A percentile compares a stretch with the other conserved stretches of the same genome.
These are phyloP conservation scores for Calonectria hongkongensis DNA, from an alignment of 2,329 filamentous ascomycete species.

Conservation along the genomic window DNA sequence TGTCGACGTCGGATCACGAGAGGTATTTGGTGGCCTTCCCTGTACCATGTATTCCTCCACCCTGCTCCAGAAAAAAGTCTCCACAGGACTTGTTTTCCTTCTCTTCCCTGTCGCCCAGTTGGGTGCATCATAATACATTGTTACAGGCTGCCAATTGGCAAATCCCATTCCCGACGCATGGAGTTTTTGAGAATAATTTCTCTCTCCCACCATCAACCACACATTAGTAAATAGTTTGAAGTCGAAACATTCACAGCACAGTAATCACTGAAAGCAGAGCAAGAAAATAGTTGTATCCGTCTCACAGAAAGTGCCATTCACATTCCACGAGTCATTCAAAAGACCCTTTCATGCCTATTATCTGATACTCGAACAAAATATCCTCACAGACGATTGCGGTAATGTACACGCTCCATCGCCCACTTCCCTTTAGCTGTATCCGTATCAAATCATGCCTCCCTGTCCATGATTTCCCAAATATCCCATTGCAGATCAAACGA, in stretches of 20 bases:
- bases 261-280: background rate
- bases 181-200: too few relatives aligned
- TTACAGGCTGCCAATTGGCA: too few relatives aligned
- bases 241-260: background rate
- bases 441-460: slow-evolving; percentile 28
- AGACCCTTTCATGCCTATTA: slow-evolving; percentile 46
- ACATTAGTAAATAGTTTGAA: background rate
- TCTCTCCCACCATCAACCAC: background rate
- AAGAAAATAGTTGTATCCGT: slow-evolving; percentile 6
- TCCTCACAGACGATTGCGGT: slow-evolving; percentile 45
- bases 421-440: slow-evolving; percentile 37
- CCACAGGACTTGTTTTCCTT: too few relatives aligned
- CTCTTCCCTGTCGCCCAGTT: too few relatives aligned
- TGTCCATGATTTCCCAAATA: slow-evolving; percentile 27
- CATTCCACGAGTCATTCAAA: slow-evolving; percentile 36
- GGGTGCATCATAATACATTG: too few relatives aligned
- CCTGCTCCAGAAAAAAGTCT: too few relatives aligned
- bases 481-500: slow-evolving; percentile 25
- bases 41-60: too few relatives aligned
- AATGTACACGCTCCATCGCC: slow-evolving; percentile 42
- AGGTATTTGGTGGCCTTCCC: too few relatives aligned
- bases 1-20: too few relatives aligned
- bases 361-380: slow-evolving; percentile 53
- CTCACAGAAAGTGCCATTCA: slow-evolving; percentile 33
- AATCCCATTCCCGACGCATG: too few relatives aligned